Evolutionary conservation across 1,139 yeast genomes (phyloP).

Genomic region (Blastobotrys illinoisensis): DNA sequence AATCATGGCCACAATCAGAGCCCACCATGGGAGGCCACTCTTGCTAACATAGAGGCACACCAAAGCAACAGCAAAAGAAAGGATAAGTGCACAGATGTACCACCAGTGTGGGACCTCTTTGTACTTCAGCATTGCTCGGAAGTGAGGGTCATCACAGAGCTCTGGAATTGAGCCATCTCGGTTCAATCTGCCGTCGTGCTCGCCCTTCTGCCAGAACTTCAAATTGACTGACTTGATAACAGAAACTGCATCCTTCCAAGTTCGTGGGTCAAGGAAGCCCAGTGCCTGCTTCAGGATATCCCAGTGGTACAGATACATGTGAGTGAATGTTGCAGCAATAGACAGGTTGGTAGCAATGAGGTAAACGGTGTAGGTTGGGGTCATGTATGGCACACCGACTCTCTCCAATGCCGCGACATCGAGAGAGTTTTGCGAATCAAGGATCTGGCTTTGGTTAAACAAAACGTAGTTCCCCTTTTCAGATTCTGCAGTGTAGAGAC

Average conservation of each 20-base stretch:
- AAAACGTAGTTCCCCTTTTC: slow-evolving; percentile 21
- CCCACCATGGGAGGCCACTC: slow-evolving; percentile 50
- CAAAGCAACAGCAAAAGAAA: slow-evolving; percentile 45
- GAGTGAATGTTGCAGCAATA: slow-evolving; percentile 30
- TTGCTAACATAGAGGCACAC: slow-evolving; percentile 37
- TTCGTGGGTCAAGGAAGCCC: slow-evolving; percentile 14
- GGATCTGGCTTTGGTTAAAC: slow-evolving; percentile 28
- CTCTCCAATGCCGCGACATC: slow-evolving; percentile 23
- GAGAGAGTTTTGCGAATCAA: slow-evolving; percentile 20
- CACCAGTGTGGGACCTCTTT: slow-evolving; percentile 59
- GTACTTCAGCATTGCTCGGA: slow-evolving; percentile 48
- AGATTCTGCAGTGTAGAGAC: slow-evolving; percentile 25
- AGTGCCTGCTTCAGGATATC: slow-evolving; percentile 14
- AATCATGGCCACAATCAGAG: slow-evolving; percentile 43
- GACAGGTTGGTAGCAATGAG: slow-evolving; percentile 30
- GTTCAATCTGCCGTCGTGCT: slow-evolving; percentile 25
- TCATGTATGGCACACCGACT: slow-evolving; percentile 29
- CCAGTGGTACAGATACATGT: slow-evolving; percentile 24
- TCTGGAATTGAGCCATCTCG: slow-evolving; percentile 29
- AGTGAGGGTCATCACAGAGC: slow-evolving; percentile 50
- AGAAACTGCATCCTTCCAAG: neutral
- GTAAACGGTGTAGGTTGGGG: slow-evolving; percentile 30
- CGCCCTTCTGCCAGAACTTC: slow-evolving; percentile 15
- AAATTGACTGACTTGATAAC: slow-evolving; percentile 5
- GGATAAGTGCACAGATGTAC: slow-evolving; percentile 41